These are phyloP conservation scores for Sclerotiophoma versabilis DNA, from an alignment of 2,329 filamentous ascomycete genomes.

Conservation along the genomic window DNA sequence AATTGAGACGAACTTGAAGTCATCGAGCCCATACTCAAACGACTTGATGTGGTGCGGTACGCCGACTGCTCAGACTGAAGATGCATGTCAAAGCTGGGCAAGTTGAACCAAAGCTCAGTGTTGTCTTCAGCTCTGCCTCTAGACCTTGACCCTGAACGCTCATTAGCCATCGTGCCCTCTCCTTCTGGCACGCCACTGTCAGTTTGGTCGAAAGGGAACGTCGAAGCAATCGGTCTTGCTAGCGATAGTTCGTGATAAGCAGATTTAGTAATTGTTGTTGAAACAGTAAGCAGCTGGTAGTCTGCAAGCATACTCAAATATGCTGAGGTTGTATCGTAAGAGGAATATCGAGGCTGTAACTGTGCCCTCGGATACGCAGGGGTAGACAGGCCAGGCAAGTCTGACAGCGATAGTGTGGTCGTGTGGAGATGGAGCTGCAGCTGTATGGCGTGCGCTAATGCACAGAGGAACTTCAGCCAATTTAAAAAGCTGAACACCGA, in stretches of 20 bases:
- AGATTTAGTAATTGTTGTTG: conserved; percentile 33
- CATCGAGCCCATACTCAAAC: conserved; percentile 24
- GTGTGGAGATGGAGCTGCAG: conserved; percentile 35
- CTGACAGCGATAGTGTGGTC: conserved; percentile 29
- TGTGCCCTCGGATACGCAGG: conserved; percentile 28
- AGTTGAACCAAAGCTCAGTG: conserved; percentile 43
- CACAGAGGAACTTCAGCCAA: conserved; percentile 36
- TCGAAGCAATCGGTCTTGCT: conserved; percentile 17
- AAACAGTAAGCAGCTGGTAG: conserved; percentile 38
- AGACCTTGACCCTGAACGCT: conserved; percentile 18
- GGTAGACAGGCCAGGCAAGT: conserved; percentile 30
- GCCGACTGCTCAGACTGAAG: conserved; percentile 32
- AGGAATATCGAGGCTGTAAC: conserved; percentile 35
- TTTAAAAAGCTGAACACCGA: conserved; percentile 31
- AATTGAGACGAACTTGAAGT: conserved; percentile 23
- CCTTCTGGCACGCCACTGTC: background rate
- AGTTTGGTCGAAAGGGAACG: background rate
- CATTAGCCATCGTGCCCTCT: conserved; percentile 30
- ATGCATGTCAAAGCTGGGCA: conserved; percentile 27
- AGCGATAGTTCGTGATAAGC: conserved; percentile 32
- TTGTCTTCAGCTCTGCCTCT: conserved; percentile 26
- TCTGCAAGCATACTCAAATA: conserved; percentile 43
- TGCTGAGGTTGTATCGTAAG: conserved; percentile 27
- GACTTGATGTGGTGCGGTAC: conserved; percentile 38
- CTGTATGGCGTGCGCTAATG: conserved; percentile 42